Evolutionary conservation across 116 monocot genomes (phyloP), one percentile per base, ranked within the genome.

Genomic region (Iris pallida): DNA sequence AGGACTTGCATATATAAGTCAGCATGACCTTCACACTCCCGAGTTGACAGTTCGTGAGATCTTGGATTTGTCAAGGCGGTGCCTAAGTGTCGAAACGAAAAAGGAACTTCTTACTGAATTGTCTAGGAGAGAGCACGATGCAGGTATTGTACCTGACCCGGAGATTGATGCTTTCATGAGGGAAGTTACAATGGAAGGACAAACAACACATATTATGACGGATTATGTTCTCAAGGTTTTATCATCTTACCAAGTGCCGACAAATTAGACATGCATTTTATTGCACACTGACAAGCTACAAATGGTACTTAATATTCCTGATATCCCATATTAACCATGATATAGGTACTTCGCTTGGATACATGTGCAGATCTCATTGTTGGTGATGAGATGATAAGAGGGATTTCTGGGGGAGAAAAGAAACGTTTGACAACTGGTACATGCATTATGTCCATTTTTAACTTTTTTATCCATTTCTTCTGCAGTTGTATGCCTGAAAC

Each of bases 21-120:
- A 97, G 66, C 74, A 87, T 20, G 92, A 97, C 62, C 79, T 87
- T 45, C 97, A 92, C 69, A 72, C 68, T 56, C 80, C 80, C 20
- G 97, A 97, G 73, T 79, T 97, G 92, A 97, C 92, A 19, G 92
- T 97, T 20, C 63, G 90, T 59, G 97, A 97, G 70, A 97, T 89
- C 1, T 45, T 97, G 4, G 83, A 87, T 72, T 97, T 97, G 69
- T 86, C 97, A 4, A 76, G 85, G 10, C 68, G 79, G 11, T 89
- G 87, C 54, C 63, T 90, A 13, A 86, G 92, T 53, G 82, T 83
- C 12, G 97, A 92, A 46, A 78, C 77, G 7, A 85, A 81, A 65
- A 85, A 85, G 60, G 83, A 90, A 45, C 76, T 87, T 81, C 69
- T 97, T 10, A 64, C 76, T 6, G 97, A 97, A 76, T 77, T 97